Conservation (phyloP, 805 yeast genomes). For the Candida quercuum region DNA sequence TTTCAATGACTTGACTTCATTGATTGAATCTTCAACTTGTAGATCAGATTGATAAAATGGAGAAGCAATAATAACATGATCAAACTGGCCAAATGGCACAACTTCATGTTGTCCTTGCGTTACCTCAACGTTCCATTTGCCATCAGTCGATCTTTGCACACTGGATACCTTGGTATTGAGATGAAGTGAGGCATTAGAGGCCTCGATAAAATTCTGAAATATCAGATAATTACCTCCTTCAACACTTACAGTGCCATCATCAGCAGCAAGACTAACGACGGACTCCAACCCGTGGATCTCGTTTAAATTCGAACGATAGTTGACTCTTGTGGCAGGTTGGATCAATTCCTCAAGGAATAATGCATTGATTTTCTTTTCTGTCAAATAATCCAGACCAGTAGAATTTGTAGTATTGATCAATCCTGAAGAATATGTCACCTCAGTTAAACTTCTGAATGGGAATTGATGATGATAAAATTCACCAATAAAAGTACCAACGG, state of each 20-base stretch:
- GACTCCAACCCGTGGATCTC: slow-evolving; percentile 40
- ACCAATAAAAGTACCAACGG: slow-evolving; percentile 26
- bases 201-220: slow-evolving; percentile 33
- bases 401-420: slow-evolving; percentile 20
- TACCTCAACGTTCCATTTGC: slow-evolving; percentile 11
- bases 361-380: slow-evolving; percentile 18
- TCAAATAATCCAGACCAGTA: slow-evolving; percentile 24
- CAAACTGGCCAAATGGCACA: slow-evolving; percentile 24
- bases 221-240: slow-evolving; percentile 42
- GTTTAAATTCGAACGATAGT: slow-evolving; percentile 36
- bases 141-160: slow-evolving; percentile 9
- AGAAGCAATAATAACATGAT: slow-evolving; percentile 40
- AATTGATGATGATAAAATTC: slow-evolving; percentile 27
- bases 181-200: slow-evolving; percentile 27
- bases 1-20: slow-evolving; percentile 7
- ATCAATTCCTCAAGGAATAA: slow-evolving; percentile 26
- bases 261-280: slow-evolving; percentile 34
- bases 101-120: slow-evolving; percentile 1
- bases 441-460: slow-evolving; percentile 29
- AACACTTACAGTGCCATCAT: slow-evolving; percentile 26
- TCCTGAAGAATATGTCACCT: slow-evolving; percentile 14
- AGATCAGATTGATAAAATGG: slow-evolving; percentile 30
- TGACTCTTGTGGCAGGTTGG: slow-evolving; percentile 38
- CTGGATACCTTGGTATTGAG: slow-evolving; percentile 26
- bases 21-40: slow-evolving; percentile 15